These are phyloP conservation scores for Saccharomycopsis selenospora DNA, from an alignment of 805 yeast genomes.

Conservation along the genomic window DNA sequence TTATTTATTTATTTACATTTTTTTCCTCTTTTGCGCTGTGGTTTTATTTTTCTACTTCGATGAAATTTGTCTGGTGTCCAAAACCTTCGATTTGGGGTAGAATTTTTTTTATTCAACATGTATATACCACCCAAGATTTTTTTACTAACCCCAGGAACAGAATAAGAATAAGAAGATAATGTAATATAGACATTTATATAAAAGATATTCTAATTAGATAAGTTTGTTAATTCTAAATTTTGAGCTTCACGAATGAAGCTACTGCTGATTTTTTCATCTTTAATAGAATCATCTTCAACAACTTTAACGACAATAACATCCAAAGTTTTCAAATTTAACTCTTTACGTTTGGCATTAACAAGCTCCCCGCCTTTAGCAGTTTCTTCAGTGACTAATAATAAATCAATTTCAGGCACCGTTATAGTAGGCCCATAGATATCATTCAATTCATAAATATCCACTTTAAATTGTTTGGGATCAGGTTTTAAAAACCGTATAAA, in stretches of 20 bases:
- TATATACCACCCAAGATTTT: too few species aligned
- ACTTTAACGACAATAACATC: slow-evolving; percentile 50
- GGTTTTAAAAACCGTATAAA: slow-evolving; percentile 49
- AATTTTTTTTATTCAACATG: too few species aligned
- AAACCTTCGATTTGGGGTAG: too few species aligned
- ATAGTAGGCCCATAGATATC: slow-evolving; percentile 97
- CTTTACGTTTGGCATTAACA: slow-evolving; percentile 59
- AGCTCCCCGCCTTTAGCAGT: slow-evolving; percentile 65
- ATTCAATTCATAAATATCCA: slow-evolving; percentile 55
- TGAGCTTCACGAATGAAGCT: slow-evolving; percentile 53
- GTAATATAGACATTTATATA: too few species aligned
- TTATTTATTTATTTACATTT: too few species aligned
- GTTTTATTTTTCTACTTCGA: too few species aligned
- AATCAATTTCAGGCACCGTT: slow-evolving; percentile 60
- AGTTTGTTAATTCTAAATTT: slow-evolving; percentile 23
- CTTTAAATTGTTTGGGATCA: slow-evolving; percentile 25
- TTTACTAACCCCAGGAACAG: too few species aligned
- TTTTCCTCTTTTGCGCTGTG: too few species aligned
- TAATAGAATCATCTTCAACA: slow-evolving; percentile 53
- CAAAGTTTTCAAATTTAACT: slow-evolving; percentile 47
- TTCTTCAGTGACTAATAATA: slow-evolving; percentile 75
- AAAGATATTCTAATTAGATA: too few species aligned
- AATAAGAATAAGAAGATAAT: too few species aligned
- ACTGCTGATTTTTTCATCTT: slow-evolving; percentile 72
- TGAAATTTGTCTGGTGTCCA: too few species aligned